phyloP scores from a whole-genome alignment of 139 green algal genomes.

The Closterium sp. region DNA sequence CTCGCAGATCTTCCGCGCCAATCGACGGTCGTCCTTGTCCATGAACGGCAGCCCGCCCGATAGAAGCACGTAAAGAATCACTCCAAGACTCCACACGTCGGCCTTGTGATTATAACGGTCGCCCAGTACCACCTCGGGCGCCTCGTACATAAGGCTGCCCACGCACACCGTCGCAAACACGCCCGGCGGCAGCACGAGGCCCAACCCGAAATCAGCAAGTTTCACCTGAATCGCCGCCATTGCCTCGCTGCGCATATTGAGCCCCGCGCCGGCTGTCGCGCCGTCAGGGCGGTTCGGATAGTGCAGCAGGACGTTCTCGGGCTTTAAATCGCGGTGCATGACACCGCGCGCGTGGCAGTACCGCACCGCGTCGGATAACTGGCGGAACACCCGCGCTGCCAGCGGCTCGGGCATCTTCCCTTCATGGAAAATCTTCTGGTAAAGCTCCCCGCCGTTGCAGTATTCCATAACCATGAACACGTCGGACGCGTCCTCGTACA shows the following conservation, averaged over 20 bases:
- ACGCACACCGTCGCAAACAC: not conserved
- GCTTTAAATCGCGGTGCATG: conserved; percentile 25
- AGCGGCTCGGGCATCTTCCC: conserved; percentile 16
- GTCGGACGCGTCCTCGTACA: conserved; percentile 22
- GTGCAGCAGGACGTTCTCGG: conserved; percentile 14
- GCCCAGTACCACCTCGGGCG: not conserved
- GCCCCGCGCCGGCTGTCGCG: not conserved
- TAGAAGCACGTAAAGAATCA: not conserved
- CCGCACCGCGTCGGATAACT: conserved; percentile 27
- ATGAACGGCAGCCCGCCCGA: not conserved
- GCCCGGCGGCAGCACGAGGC: not conserved
- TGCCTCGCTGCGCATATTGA: not conserved
- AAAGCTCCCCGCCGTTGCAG: conserved; percentile 7
- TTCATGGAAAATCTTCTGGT: not conserved
- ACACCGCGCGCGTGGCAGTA: conserved; percentile 17
- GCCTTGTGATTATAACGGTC: not conserved
- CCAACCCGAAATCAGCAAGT: not conserved
- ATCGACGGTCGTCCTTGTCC: not conserved
- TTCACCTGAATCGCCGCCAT: not conserved
- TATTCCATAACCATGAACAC: conserved; percentile 38
- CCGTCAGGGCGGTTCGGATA: not conserved
- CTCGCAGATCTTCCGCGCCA: not conserved
- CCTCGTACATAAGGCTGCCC: conserved; percentile 9
- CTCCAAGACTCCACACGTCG: not conserved
- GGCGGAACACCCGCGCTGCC: conserved; percentile 16